Percentiles rank a stretch among this genome's conserved stretches.
Conservation (phyloP, 345 rosid genomes). For the Turnera subulata region DNA sequence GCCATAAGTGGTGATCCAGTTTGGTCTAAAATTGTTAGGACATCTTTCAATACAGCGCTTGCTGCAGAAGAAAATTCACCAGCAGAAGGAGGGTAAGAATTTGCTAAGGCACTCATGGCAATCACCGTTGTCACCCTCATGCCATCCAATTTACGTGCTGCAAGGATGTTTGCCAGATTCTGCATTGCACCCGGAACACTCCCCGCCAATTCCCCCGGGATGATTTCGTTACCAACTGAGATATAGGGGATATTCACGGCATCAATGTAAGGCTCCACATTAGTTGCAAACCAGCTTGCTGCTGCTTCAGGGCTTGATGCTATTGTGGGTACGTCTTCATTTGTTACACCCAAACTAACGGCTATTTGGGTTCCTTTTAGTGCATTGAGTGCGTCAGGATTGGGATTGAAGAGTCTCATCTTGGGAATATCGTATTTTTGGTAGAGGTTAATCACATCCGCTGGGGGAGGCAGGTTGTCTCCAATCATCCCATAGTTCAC, state of each 20-base stretch:
- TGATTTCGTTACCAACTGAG: conserved; percentile 16
- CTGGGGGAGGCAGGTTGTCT: conserved; percentile 15
- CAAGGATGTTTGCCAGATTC: neutral
- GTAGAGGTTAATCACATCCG: conserved; percentile 12
- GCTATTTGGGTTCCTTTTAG: conserved; percentile 7
- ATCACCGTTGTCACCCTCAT: conserved; percentile 9
- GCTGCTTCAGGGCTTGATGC: conserved; percentile 12
- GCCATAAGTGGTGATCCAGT: conserved; percentile 12
- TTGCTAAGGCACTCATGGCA: neutral
- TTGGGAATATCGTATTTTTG: neutral
- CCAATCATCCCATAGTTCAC: conserved; percentile 15
- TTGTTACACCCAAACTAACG: conserved; percentile 1
- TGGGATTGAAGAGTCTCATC: conserved; percentile 18
- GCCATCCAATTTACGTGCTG: neutral
- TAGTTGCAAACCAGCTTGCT: conserved; percentile 3
- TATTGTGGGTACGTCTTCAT: conserved; percentile 12
- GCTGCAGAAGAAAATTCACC: conserved; percentile 9
- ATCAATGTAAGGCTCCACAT: conserved; percentile 6
- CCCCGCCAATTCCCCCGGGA: neutral
- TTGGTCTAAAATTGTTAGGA: neutral
- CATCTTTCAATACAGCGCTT: neutral
- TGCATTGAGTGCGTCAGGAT: conserved; percentile 8
- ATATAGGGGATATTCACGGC: neutral
- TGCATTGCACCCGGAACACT: conserved; percentile 8
- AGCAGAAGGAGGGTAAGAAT: conserved; percentile 15